These are phyloP conservation scores for Aegilops bicornis DNA, from an alignment of 176 grass and related monocot genomes.

Conservation along the genomic window DNA sequence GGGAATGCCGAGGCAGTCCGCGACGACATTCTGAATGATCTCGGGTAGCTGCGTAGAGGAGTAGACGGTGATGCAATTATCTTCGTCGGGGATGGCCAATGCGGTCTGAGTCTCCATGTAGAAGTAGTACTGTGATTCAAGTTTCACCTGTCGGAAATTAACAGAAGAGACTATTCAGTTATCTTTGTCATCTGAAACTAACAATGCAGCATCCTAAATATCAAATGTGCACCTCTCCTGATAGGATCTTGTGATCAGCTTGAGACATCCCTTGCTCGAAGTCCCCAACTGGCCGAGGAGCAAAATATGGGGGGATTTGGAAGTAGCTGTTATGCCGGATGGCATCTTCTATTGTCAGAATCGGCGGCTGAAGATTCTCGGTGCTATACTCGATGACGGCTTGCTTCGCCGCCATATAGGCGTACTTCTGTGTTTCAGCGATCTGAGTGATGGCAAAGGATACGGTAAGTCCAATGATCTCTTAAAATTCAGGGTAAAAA, in stretches of 20 bases:
- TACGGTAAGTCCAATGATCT: background rate
- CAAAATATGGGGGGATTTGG: conserved; percentile 32
- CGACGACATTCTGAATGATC: conserved; percentile 40
- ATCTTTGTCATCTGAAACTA: no score
- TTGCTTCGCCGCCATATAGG: conserved; percentile 74
- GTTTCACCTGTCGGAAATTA: conserved; percentile 40
- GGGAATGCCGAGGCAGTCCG: conserved; percentile 66
- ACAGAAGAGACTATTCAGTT: no score
- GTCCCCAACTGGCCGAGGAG: conserved; percentile 58
- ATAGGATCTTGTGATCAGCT: conserved; percentile 84
- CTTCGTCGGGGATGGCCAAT: conserved; percentile 76
- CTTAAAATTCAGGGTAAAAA: background rate
- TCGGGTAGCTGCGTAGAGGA: conserved; percentile 54
- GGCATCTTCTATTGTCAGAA: conserved; percentile 76
- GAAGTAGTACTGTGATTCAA: conserved; percentile 83
- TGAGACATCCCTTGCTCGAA: conserved; percentile 73
- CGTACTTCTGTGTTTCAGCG: conserved; percentile 72
- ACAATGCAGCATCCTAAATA: background rate
- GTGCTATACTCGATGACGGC: conserved; percentile 53
- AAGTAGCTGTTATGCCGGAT: conserved; percentile 60
- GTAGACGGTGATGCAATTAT: conserved; percentile 76
- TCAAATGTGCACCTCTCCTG: conserved; percentile 39
- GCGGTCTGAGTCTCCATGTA: conserved; percentile 76
- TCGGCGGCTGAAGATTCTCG: conserved; percentile 61
- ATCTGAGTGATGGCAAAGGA: conserved; percentile 41